Evolutionary conservation across 148 eudicot genomes (phyloP).

Genomic region (Silene uniflora): DNA sequence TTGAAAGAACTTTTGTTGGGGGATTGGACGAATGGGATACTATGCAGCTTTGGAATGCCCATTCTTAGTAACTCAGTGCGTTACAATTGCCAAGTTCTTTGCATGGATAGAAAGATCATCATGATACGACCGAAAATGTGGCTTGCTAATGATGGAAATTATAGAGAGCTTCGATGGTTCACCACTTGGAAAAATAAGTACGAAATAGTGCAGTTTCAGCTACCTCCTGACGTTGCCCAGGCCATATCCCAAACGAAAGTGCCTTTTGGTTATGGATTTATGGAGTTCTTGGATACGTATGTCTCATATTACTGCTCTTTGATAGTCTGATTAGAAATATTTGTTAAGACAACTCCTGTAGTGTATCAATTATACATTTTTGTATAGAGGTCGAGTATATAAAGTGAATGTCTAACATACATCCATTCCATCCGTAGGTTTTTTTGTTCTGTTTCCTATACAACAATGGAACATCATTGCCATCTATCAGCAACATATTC

Average conservation of each 20-base stretch:
- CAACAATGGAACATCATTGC: too few species aligned
- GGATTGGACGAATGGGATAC: slow-evolving; percentile 79
- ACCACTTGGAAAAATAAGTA: slow-evolving; percentile 82
- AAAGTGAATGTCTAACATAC: too few species aligned
- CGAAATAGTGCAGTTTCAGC: slow-evolving; percentile 64
- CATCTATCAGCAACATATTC: too few species aligned
- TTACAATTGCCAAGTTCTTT: slow-evolving; percentile 88
- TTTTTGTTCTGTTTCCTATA: too few species aligned
- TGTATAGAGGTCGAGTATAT: too few species aligned
- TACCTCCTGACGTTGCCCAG: slow-evolving; percentile 61
- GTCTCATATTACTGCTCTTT: slow-evolving; percentile 17
- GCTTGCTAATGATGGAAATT: slow-evolving; percentile 96
- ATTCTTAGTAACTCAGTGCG: slow-evolving; percentile 74
- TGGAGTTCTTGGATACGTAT: slow-evolving; percentile 83
- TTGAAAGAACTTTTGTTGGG: slow-evolving; percentile 71
- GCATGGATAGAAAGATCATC: slow-evolving; percentile 76
- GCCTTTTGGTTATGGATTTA: slow-evolving; percentile 86
- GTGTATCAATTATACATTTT: background rate
- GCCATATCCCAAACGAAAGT: slow-evolving; percentile 58
- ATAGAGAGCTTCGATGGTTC: slow-evolving; percentile 93
- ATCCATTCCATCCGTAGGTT: too few species aligned
- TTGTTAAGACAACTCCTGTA: background rate
- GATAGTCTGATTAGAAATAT: background rate
- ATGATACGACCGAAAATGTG: slow-evolving; percentile 95
- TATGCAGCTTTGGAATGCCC: slow-evolving; percentile 98